Conservation (phyloP, 306 rosid species). For the Vigna unguiculata region DNA sequence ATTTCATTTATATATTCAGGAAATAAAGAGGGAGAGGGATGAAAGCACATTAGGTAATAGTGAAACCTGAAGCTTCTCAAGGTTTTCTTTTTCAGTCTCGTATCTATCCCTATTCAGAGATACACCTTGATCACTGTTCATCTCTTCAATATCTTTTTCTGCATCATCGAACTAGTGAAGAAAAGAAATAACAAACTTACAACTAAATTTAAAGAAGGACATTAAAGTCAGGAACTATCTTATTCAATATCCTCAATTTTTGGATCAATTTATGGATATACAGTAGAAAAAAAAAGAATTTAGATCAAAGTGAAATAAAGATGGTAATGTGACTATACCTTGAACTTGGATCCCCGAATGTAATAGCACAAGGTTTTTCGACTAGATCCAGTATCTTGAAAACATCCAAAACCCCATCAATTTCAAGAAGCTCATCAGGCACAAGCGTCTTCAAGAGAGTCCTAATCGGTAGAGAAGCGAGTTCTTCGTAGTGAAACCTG, state of each 20-base stretch:
- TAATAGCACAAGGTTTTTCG: constrained; percentile 36
- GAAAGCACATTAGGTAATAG: too few relatives aligned
- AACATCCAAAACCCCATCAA: constrained; percentile 44
- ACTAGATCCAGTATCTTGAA: constrained; percentile 40
- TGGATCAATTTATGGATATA: constrained; percentile 28
- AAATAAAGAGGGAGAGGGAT: too few relatives aligned
- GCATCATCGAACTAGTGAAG: constrained; percentile 64
- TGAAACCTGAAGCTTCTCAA: too few relatives aligned
- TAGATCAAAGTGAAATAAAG: background rate
- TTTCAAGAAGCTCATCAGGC: constrained; percentile 55
- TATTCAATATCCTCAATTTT: background rate
- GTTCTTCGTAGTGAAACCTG: constrained; percentile 53
- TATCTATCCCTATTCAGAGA: constrained; percentile 85
- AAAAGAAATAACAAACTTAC: constrained; percentile 17
- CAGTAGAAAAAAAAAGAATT: background rate
- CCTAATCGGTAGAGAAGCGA: constrained; percentile 52
- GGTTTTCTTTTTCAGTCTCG: too few relatives aligned
- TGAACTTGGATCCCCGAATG: constrained; percentile 42
- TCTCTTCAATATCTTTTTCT: constrained; percentile 57
- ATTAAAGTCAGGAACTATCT: constrained; percentile 1
- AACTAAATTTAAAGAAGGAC: constrained; percentile 19
- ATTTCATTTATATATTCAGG: too few relatives aligned
- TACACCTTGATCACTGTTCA: constrained; percentile 84
- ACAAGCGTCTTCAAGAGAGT: constrained; percentile 56
- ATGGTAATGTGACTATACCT: constrained; percentile 53